Conservation (phyloP, 768 basidiomycete genomes). For the Rhizopogon rudus region DNA sequence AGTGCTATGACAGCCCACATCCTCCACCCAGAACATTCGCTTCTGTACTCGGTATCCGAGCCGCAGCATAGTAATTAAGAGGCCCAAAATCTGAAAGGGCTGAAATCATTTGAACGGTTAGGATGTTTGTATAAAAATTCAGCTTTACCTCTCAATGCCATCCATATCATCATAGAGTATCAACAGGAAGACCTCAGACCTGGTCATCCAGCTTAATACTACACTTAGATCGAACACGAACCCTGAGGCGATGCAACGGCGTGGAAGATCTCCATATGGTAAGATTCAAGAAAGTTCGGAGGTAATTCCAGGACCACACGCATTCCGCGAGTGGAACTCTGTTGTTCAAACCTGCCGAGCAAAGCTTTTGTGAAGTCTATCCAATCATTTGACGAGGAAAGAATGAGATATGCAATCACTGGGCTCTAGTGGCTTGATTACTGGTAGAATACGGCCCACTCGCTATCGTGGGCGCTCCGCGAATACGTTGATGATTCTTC, state of each 20-base stretch:
- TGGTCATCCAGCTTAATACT: background rate
- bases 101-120: background rate
- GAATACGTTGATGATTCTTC: too few species aligned
- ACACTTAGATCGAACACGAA: background rate
- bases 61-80: constrained; percentile 11
- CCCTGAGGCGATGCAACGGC: background rate
- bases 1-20: constrained; percentile 16
- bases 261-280: background rate
- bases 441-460: too few species aligned
- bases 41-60: constrained; percentile 15
- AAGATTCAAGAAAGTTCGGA: background rate
- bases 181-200: background rate
- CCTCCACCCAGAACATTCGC: constrained; percentile 17
- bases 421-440: too few species aligned
- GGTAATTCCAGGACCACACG: background rate
- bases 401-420: too few species aligned
- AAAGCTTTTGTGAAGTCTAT: too few species aligned
- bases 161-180: background rate
- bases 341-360: too few species aligned
- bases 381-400: too few species aligned
- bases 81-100: constrained; percentile 4
- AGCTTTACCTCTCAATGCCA: background rate
- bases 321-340: too few species aligned
- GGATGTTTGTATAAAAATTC: background rate
- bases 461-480: too few species aligned